Evolutionary conservation across 2,329 filamentous ascomycete species (phyloP).

Genomic region (Aspergillus quadricinctus): DNA sequence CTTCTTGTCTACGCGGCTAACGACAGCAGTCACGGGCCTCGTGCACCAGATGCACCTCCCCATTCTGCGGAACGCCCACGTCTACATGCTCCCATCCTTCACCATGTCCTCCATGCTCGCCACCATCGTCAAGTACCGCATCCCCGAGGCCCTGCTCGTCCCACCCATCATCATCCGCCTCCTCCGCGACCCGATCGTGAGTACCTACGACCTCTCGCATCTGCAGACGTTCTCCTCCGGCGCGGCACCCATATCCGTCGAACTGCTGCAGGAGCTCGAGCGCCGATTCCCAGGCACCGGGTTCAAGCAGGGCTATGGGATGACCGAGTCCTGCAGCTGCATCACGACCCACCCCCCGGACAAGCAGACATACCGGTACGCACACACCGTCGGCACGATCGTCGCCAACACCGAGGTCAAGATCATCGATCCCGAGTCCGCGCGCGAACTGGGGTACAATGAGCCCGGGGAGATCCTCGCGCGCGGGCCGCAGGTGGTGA

Average conservation of each 20-base stretch:
- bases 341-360: conserved; percentile 59
- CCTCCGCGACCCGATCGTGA: conserved; percentile 45
- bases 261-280: conserved; percentile 55
- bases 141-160: conserved; percentile 55
- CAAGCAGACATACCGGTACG: conserved; percentile 54
- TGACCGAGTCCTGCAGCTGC: conserved; percentile 63
- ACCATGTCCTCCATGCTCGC: conserved; percentile 57
- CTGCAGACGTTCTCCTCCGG: conserved; percentile 56
- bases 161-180: conserved; percentile 60
- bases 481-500: conserved; percentile 63
- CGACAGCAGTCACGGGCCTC: conserved; percentile 50
- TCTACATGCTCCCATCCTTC: conserved; percentile 62
- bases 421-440: conserved; percentile 48
- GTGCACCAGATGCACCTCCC: conserved; percentile 62
- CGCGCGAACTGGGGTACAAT: conserved; percentile 49
- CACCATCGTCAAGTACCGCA: conserved; percentile 49
- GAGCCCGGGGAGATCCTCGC: conserved; percentile 62
- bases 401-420: conserved; percentile 58
- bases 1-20: no score
- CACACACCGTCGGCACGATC: conserved; percentile 39
- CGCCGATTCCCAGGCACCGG: conserved; percentile 56
- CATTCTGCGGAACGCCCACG: conserved; percentile 59
- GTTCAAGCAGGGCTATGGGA: conserved; percentile 64
- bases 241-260: conserved; percentile 54
- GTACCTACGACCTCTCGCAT: conserved; percentile 53